Evolutionary conservation across 495 filamentous ascomycete genomes (phyloP).

Genomic region (Podospora pseudocomata): DNA sequence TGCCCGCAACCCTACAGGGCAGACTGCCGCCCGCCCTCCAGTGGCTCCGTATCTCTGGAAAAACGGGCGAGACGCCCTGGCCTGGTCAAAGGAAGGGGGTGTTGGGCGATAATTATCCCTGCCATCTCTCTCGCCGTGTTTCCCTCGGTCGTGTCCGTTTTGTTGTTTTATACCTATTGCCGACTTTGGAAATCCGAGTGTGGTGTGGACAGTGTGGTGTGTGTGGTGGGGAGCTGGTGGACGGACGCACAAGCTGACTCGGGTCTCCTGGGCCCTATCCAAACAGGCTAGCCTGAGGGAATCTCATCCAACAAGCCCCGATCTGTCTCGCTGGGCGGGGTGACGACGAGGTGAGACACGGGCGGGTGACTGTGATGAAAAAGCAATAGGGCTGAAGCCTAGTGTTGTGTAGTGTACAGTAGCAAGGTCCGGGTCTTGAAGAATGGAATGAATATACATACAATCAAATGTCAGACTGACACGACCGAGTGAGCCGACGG

Average conservation of each 20-base stretch:
- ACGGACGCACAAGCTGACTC: neutral
- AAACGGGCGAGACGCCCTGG: neutral
- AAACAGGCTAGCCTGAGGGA: neutral
- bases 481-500: neutral
- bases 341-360: conserved; percentile 3
- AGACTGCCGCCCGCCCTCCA: neutral
- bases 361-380: neutral
- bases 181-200: neutral
- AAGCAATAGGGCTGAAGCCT: conserved; percentile 6
- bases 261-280: neutral
- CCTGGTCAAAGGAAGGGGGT: neutral
- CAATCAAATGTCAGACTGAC: too few relatives aligned
- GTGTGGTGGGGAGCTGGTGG: neutral
- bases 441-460: too few relatives aligned
- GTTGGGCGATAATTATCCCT: neutral
- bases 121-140: neutral
- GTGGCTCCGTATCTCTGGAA: neutral
- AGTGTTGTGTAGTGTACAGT: neutral
- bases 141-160: neutral
- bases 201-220: neutral
- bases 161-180: neutral
- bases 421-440: neutral
- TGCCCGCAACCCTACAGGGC: conserved; percentile 2
- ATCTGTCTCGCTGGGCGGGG: conserved; percentile 2
- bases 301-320: neutral